Conservation (phyloP, 305 asterid species). For the Fraxinus velutina region DNA sequence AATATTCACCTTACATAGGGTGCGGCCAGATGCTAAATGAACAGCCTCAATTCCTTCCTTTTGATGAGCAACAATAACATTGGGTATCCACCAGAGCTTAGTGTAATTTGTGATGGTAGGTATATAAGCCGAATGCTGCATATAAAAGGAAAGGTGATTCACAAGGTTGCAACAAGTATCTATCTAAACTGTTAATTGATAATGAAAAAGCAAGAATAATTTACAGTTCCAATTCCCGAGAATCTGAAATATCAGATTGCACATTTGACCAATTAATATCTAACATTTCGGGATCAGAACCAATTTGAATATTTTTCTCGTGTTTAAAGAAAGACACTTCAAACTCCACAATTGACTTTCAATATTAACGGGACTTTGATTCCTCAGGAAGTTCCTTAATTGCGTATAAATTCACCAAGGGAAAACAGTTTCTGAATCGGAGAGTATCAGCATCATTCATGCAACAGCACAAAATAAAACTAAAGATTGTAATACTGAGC, state of each 20-base stretch:
- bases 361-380: background rate
- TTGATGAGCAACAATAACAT: slow-evolving; percentile 88
- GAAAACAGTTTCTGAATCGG: slow-evolving; percentile 4
- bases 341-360: background rate
- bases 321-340: background rate
- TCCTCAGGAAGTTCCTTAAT: background rate
- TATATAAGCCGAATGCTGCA: slow-evolving; percentile 70
- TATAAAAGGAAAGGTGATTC: slow-evolving; percentile 20
- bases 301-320: slow-evolving; percentile 10
- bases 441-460: slow-evolving; percentile 10
- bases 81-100: slow-evolving; percentile 98
- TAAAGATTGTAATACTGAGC: background rate
- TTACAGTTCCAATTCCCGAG: slow-evolving; percentile 8
- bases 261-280: background rate
- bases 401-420: background rate
- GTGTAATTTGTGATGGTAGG: slow-evolving; percentile 96
- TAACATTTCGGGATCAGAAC: background rate
- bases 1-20: slow-evolving; percentile 74
- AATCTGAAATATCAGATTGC: background rate
- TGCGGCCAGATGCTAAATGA: slow-evolving; percentile 96
- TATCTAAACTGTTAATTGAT: background rate
- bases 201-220: slow-evolving; percentile 1
- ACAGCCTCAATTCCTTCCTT: slow-evolving; percentile 96
- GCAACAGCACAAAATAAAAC: background rate
- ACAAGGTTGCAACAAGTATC: slow-evolving; percentile 11